A percentile compares a stretch with the other conserved stretches of the same genome.
Evolutionary conservation across 1,139 yeast genomes (phyloP).

Genomic region (Saccharomycopsis crataegensis): DNA sequence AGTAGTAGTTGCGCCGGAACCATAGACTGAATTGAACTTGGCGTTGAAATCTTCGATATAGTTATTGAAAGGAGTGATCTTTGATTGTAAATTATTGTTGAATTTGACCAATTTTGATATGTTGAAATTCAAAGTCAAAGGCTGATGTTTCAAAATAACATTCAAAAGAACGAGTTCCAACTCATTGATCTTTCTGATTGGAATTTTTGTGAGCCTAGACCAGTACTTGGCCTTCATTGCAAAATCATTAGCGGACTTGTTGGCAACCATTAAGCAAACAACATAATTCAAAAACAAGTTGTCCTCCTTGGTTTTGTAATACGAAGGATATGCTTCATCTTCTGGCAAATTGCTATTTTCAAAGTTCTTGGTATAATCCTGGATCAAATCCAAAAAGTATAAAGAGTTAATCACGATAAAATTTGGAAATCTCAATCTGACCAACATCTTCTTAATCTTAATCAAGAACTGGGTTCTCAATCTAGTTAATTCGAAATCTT

Average conservation of each 20-base stretch:
- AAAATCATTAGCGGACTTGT: constrained; percentile 17
- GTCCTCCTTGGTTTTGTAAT: constrained; percentile 26
- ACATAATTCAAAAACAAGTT: constrained; percentile 22
- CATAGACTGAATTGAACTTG: constrained; percentile 15
- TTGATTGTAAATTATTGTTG: constrained; percentile 14
- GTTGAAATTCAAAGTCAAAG: constrained; percentile 18
- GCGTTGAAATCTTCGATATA: constrained; percentile 20
- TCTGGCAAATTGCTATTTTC: background rate
- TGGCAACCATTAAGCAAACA: constrained; percentile 19
- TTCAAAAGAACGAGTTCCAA: constrained; percentile 17
- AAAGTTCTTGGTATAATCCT: constrained; percentile 9
- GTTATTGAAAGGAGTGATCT: constrained; percentile 14
- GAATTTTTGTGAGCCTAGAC: constrained; percentile 19
- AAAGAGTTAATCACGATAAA: constrained; percentile 18
- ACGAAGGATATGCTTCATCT: constrained; percentile 22
- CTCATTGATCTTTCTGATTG: constrained; percentile 18
- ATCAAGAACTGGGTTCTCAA: constrained; percentile 19
- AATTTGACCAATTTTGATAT: constrained; percentile 16
- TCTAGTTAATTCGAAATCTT: constrained; percentile 26
- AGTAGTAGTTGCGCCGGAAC: background rate
- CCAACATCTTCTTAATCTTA: constrained; percentile 19
- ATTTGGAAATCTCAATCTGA: constrained; percentile 18
- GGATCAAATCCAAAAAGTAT: constrained; percentile 18
- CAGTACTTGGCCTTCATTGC: constrained; percentile 20
- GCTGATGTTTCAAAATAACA: constrained; percentile 14